Evolutionary conservation across 2,329 filamentous ascomycete species (phyloP).

Genomic region (Nectriaceae sp.): DNA sequence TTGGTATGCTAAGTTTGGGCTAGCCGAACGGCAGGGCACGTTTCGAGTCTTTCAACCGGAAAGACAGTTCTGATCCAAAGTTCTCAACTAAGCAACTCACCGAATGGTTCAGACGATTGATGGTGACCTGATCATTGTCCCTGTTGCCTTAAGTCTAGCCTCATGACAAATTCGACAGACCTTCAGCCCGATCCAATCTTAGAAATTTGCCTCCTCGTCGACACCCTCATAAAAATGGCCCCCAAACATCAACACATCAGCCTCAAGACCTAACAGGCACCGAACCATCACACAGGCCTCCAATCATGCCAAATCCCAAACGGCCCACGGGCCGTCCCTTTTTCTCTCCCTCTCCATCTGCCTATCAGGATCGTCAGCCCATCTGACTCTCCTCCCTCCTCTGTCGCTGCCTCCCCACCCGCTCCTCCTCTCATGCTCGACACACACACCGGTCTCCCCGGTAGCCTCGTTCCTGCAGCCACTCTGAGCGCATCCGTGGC

Average conservation of each 20-base stretch:
- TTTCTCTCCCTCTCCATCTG: constrained; percentile 17
- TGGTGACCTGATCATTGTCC: too few relatives aligned
- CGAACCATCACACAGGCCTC: background rate
- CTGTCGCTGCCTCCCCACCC: background rate
- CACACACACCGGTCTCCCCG: constrained; percentile 15
- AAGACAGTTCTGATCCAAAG: background rate
- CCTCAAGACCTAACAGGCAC: background rate
- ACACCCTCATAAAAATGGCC: background rate
- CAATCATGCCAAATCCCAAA: constrained; percentile 16
- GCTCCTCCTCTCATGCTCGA: background rate
- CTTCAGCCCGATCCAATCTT: background rate
- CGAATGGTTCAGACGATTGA: too few relatives aligned
- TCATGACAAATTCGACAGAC: background rate
- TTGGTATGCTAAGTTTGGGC: background rate
- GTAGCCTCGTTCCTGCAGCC: constrained; percentile 18
- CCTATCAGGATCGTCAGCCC: background rate
- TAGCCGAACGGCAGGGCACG: too few relatives aligned
- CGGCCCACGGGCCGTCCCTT: constrained; percentile 19
- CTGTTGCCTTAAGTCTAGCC: background rate
- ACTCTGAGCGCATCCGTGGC: constrained; percentile 19
- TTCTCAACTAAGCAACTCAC: too few relatives aligned
- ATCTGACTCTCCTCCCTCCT: background rate
- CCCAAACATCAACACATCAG: background rate
- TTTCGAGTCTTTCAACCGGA: background rate
- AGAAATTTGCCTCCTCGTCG: background rate